Conservation (phyloP, 179 eudicot species). For the Patellifolia procumbens region DNA sequence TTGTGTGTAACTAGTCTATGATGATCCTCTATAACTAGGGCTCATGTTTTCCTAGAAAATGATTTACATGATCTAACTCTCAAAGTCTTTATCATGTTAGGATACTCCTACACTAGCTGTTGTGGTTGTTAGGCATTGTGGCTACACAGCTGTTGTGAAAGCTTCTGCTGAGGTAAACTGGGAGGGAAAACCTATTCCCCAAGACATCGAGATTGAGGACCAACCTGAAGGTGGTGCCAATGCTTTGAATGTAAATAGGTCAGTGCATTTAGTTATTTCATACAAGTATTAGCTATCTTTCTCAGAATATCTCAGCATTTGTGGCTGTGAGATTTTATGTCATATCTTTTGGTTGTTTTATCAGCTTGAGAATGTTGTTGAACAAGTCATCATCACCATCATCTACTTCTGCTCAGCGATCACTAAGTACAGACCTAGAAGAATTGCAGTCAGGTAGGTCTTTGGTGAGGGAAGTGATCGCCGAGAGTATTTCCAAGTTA, state of each 20-base stretch:
- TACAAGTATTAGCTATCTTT: constrained; percentile 2
- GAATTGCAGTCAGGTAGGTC: constrained; percentile 47
- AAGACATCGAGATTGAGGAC: constrained; percentile 78
- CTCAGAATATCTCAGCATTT: background rate
- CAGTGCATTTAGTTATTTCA: constrained; percentile 23
- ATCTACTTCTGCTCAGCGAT: constrained; percentile 52
- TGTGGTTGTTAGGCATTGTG: constrained; percentile 76
- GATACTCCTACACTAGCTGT: constrained; percentile 81
- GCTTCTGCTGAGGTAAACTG: constrained; percentile 55
- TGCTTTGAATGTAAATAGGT: constrained; percentile 88
- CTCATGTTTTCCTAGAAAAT: background rate
- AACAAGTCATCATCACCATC: constrained; percentile 60
- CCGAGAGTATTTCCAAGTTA: constrained; percentile 56
- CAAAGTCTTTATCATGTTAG: constrained; percentile 38
- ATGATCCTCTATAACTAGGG: background rate
- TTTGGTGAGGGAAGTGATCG: constrained; percentile 58
- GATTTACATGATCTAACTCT: background rate
- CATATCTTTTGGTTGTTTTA: constrained; percentile 4
- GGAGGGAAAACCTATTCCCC: constrained; percentile 54
- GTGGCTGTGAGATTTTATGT: background rate
- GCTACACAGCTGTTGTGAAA: constrained; percentile 75
- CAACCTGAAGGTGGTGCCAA: constrained; percentile 91
- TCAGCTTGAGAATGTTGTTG: constrained; percentile 75
- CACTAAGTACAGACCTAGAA: constrained; percentile 50
- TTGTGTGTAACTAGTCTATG: background rate